Conservation (phyloP, 768 basidiomycete species). For the Suillus sp. region DNA sequence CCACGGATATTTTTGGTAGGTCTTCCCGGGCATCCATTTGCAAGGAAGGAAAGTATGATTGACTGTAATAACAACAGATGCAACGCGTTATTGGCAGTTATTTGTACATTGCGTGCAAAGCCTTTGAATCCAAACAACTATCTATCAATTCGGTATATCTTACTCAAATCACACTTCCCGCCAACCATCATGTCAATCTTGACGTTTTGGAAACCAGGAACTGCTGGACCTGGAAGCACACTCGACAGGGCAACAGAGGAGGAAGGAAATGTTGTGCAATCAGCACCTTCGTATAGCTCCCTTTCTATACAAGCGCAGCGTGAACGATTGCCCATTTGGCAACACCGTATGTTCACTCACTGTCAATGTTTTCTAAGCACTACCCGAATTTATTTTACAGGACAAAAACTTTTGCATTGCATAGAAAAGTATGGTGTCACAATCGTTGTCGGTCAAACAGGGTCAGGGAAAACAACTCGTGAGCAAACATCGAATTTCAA, state of each 20-base stretch:
- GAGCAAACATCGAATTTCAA: constrained; percentile 32
- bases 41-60: not conserved
- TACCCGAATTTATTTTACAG: constrained; percentile 39
- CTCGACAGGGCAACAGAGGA: constrained; percentile 81
- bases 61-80: not conserved
- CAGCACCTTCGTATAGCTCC: constrained; percentile 54
- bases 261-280: constrained; percentile 72
- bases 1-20: constrained; percentile 59
- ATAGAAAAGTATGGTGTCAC: constrained; percentile 82
- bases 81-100: not conserved
- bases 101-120: constrained; percentile 14
- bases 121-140: constrained; percentile 9
- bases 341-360: constrained; percentile 63
- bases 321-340: constrained; percentile 85
- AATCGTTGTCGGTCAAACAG: constrained; percentile 93
- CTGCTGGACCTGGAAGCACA: constrained; percentile 79
- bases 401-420: constrained; percentile 77
- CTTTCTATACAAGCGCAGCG: constrained; percentile 75
- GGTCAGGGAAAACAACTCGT: constrained; percentile 98
- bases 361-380: not conserved
- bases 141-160: not conserved
- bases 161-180: not conserved
- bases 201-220: constrained; percentile 92
- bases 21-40: constrained; percentile 43
- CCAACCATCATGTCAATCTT: constrained; percentile 47